Conservation (phyloP, 148 eudicot genomes). For the Polygonum maritimum region DNA sequence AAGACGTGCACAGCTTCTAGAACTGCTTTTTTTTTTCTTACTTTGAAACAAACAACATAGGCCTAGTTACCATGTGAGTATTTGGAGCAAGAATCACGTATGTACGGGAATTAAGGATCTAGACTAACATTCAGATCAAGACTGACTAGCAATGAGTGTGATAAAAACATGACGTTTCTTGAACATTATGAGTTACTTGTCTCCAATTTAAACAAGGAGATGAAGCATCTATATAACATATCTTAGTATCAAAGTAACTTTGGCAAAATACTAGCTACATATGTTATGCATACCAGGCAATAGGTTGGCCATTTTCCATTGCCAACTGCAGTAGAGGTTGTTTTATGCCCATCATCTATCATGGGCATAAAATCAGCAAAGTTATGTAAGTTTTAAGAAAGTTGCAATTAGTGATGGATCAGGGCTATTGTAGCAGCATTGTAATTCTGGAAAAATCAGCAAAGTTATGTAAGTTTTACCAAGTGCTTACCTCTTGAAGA, state of each 20-base stretch:
- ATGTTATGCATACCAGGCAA: background rate
- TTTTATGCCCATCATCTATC: background rate
- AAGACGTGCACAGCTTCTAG: background rate
- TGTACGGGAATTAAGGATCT: background rate
- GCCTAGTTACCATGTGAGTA: background rate
- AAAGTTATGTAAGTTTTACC: background rate
- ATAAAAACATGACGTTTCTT: background rate
- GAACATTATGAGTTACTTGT: background rate
- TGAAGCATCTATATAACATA: background rate
- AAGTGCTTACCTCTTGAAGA: slow-evolving; percentile 80
- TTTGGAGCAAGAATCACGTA: background rate
- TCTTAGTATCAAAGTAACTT: background rate
- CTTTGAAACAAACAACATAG: background rate
- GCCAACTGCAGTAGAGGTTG: background rate
- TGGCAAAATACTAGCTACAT: background rate
- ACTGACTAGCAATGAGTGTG: background rate
- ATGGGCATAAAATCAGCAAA: no score
- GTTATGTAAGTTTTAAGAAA: no score
- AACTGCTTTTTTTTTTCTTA: background rate
- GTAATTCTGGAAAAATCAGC: background rate
- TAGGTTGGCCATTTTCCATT: background rate
- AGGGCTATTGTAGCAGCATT: background rate
- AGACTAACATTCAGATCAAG: background rate
- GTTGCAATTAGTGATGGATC: background rate
- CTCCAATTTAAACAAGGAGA: background rate